Percentiles rank a stretch among this genome's conserved stretches.
These are phyloP conservation scores for Aphanoascus verrucosus DNA, from an alignment of 2,329 filamentous ascomycete species.

Conservation along the genomic window DNA sequence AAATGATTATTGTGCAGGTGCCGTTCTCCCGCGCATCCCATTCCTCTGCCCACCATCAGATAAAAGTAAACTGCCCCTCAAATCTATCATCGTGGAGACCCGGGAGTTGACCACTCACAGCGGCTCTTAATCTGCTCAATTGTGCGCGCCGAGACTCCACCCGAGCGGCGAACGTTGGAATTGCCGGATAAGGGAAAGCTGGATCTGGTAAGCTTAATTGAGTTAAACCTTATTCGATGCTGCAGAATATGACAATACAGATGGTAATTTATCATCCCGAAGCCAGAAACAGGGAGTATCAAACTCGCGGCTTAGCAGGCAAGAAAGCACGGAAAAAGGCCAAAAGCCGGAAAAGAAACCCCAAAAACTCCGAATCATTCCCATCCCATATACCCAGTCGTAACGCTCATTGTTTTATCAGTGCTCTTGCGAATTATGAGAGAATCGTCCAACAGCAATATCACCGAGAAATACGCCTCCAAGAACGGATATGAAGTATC, in stretches of 20 bases:
- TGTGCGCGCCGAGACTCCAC: conserved; percentile 3
- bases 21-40: too few species aligned
- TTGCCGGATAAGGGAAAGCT: not conserved
- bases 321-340: not conserved
- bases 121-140: conserved; percentile 10
- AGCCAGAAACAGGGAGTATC: not conserved
- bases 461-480: conserved; percentile 77
- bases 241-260: not conserved
- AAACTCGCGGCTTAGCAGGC: too few species aligned
- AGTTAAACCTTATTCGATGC: not conserved
- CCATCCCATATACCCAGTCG: not conserved
- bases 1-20: too few species aligned
- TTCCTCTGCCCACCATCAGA: too few species aligned
- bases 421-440: conserved; percentile 40
- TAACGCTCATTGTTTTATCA: conserved; percentile 19
- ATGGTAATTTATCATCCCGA: conserved; percentile 2
- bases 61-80: not conserved
- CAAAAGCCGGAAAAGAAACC: not conserved
- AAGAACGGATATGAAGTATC: conserved; percentile 73
- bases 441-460: conserved; percentile 63
- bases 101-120: too few species aligned
- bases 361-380: not conserved
- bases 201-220: conserved; percentile 3
- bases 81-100: not conserved
- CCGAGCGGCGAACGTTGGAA: not conserved